These are phyloP conservation scores for Alternaria novae-zelandiae DNA, from an alignment of 2,329 filamentous ascomycete species.

Conservation along the genomic window DNA sequence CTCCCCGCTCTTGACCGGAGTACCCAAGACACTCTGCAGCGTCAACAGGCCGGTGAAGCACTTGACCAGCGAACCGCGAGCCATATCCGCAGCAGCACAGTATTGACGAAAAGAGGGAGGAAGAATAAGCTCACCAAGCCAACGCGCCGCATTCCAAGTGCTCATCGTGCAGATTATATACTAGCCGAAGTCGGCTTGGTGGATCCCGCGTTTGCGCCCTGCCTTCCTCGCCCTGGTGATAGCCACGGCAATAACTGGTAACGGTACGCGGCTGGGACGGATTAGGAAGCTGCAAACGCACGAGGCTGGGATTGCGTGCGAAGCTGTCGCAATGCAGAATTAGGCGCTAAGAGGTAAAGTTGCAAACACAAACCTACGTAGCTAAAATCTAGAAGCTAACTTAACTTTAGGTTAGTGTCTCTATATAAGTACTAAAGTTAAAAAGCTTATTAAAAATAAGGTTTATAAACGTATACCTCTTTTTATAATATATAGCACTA, in stretches of 20 bases:
- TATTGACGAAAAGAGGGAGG: slow-evolving; percentile 13
- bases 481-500: too few relatives aligned
- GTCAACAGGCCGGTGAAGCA: slow-evolving; percentile 35
- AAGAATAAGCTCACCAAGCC: slow-evolving; percentile 11
- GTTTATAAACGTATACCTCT: too few relatives aligned
- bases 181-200: slow-evolving; percentile 10
- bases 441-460: too few relatives aligned
- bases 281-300: slow-evolving; percentile 10
- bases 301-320: slow-evolving; percentile 1
- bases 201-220: neutral
- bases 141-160: slow-evolving; percentile 7
- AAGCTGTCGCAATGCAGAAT: slow-evolving; percentile 3
- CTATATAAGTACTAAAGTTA: too few relatives aligned
- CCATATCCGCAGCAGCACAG: slow-evolving; percentile 25
- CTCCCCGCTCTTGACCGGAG: slow-evolving; percentile 22
- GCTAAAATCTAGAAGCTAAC: too few relatives aligned
- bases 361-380: too few relatives aligned
- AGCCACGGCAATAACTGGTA: slow-evolving; percentile 2
- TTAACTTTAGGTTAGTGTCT: too few relatives aligned
- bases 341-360: too few relatives aligned
- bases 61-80: slow-evolving; percentile 23
- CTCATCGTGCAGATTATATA: slow-evolving; percentile 16
- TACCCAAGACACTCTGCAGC: slow-evolving; percentile 35
- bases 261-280: slow-evolving; percentile 2
- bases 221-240: neutral